phyloP scores from a whole-genome alignment of 2,329 filamentous ascomycete species.

The Pestalotiopsis sp. region DNA sequence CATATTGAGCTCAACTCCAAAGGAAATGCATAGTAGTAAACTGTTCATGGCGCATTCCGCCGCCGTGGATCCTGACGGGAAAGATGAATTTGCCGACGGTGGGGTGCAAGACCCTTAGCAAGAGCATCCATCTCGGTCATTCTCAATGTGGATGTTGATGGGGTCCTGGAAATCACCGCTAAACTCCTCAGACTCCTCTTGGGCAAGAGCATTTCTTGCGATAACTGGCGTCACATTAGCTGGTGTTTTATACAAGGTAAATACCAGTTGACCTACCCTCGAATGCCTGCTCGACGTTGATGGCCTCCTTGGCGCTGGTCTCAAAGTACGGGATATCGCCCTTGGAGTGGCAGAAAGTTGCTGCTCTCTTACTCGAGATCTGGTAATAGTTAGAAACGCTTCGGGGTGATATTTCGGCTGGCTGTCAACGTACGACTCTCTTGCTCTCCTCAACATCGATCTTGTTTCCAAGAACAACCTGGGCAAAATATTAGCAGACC shows the following conservation, averaged over 20 bases:
- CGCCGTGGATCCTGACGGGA: neutral
- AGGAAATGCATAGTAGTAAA: constrained; percentile 5
- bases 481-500: neutral
- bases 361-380: constrained; percentile 94
- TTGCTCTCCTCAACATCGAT: constrained; percentile 98
- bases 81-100: neutral
- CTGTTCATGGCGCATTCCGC: neutral
- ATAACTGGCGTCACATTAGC: constrained; percentile 65
- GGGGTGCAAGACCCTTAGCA: constrained; percentile 61
- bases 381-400: constrained; percentile 33
- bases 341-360: constrained; percentile 97
- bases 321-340: constrained; percentile 98
- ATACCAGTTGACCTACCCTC: constrained; percentile 53
- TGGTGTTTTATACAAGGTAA: neutral
- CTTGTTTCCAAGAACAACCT: constrained; percentile 98
- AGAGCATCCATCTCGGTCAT: constrained; percentile 88
- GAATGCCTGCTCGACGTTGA: constrained; percentile 88
- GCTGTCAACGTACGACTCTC: constrained; percentile 66
- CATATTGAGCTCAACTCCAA: neutral
- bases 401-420: neutral
- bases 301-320: constrained; percentile 97
- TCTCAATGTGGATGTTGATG: constrained; percentile 97
- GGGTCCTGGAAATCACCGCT: constrained; percentile 96
- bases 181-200: constrained; percentile 98
- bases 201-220: constrained; percentile 89